Conservation (phyloP, 306 rosid genomes). For the Trifolium subterraneum region DNA sequence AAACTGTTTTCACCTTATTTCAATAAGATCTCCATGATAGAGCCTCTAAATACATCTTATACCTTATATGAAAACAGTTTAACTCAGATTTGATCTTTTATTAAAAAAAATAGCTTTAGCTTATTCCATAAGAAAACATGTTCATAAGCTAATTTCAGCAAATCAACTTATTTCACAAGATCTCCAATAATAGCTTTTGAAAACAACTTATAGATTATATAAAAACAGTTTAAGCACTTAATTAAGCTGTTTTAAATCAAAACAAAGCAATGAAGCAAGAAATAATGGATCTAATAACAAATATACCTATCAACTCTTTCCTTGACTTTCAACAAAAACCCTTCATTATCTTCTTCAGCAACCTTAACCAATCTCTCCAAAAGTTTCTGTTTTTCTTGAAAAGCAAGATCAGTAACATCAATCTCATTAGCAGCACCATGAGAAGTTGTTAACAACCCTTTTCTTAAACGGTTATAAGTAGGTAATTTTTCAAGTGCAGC, state of each 20-base stretch:
- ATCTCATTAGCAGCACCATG: constrained; percentile 57
- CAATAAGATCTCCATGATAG: background rate
- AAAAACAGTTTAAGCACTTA: background rate
- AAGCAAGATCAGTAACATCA: constrained; percentile 54
- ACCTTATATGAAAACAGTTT: background rate
- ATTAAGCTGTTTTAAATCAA: background rate
- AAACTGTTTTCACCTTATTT: no score
- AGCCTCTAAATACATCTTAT: background rate
- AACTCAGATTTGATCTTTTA: no score
- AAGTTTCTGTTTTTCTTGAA: constrained; percentile 45
- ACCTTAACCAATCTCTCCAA: constrained; percentile 57
- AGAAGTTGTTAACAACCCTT: constrained; percentile 61
- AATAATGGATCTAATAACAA: background rate
- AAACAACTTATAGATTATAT: background rate
- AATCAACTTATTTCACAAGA: no score
- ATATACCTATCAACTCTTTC: constrained; percentile 59
- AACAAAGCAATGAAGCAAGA: no score
- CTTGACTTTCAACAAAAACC: constrained; percentile 61
- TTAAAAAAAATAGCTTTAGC: no score
- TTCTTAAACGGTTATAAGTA: constrained; percentile 69
- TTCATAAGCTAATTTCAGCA: background rate
- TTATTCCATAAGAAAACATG: background rate
- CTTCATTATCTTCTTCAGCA: constrained; percentile 60
- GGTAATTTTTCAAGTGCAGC: constrained; percentile 78
- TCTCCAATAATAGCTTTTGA: no score